Evolutionary conservation across 106 monocot species (phyloP).

Genomic region (Cymbidium sinense): DNA sequence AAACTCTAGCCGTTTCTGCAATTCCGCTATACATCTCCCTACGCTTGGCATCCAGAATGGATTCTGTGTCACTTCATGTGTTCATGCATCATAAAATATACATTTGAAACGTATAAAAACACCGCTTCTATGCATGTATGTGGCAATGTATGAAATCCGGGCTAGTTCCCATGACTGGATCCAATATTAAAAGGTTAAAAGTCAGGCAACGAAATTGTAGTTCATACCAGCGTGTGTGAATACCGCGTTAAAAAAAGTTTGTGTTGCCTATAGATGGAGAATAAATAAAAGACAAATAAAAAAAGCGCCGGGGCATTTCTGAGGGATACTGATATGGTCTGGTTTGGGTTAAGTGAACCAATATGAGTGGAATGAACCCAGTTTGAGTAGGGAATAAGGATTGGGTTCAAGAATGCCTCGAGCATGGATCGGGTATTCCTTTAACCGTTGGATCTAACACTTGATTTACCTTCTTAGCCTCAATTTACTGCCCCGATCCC

Average conservation of each 20-base stretch:
- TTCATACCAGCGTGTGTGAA: not conserved
- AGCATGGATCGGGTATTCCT: no score
- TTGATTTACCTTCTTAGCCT: no score
- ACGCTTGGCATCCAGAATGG: not conserved
- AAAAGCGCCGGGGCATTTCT: not conserved
- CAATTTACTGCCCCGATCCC: no score
- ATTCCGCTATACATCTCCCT: not conserved
- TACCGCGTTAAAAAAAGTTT: not conserved
- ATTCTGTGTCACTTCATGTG: not conserved
- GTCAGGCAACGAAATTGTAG: not conserved
- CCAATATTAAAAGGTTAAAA: not conserved
- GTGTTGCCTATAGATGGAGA: not conserved
- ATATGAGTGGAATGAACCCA: no score
- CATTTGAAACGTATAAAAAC: not conserved
- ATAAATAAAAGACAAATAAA: not conserved
- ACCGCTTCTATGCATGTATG: not conserved
- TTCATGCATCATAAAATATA: not conserved
- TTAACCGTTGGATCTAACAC: no score
- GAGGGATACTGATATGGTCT: constrained; percentile 41
- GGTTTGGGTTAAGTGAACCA: no score
- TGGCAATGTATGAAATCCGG: not conserved
- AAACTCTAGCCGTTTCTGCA: not conserved
- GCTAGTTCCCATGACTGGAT: not conserved
- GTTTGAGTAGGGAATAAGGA: no score
- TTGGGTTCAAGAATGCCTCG: no score